Conservation (phyloP, 2,329 filamentous ascomycete species). For the Sporothrix luriei region DNA sequence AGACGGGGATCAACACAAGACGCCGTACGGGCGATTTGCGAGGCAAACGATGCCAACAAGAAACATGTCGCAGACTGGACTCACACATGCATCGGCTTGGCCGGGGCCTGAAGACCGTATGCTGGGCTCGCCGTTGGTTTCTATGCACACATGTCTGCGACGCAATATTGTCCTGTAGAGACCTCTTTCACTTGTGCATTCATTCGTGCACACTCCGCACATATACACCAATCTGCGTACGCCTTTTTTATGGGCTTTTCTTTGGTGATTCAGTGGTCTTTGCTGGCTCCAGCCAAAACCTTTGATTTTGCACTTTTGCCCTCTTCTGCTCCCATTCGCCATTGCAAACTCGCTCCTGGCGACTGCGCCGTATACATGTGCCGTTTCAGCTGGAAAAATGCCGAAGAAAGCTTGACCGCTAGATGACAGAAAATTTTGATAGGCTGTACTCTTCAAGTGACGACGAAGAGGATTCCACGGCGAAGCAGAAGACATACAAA, state of each 20-base stretch:
- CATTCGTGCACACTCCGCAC: neutral
- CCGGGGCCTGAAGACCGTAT: neutral
- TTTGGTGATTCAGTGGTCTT: neutral
- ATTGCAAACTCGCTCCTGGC: neutral
- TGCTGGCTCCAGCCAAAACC: neutral
- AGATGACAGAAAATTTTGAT: neutral
- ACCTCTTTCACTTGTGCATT: no score
- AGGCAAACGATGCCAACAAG: no score
- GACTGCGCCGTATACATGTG: constrained; percentile 7
- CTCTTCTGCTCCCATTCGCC: constrained; percentile 10
- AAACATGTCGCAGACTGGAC: neutral
- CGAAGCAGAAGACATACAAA: neutral
- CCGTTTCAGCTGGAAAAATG: constrained; percentile 18
- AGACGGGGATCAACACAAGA: neutral
- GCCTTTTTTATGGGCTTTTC: neutral
- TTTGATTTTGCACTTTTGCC: neutral
- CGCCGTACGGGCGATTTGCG: no score
- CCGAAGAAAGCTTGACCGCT: neutral
- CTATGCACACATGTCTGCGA: neutral
- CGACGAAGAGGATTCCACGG: neutral
- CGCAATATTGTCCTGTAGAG: neutral
- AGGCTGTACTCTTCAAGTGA: neutral
- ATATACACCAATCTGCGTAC: neutral
- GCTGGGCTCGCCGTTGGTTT: neutral
- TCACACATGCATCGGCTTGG: neutral